Percentiles rank a stretch among this genome's conserved stretches.
phyloP scores from a whole-genome alignment of 106 monocot genomes.

The Triglochin maritima region DNA sequence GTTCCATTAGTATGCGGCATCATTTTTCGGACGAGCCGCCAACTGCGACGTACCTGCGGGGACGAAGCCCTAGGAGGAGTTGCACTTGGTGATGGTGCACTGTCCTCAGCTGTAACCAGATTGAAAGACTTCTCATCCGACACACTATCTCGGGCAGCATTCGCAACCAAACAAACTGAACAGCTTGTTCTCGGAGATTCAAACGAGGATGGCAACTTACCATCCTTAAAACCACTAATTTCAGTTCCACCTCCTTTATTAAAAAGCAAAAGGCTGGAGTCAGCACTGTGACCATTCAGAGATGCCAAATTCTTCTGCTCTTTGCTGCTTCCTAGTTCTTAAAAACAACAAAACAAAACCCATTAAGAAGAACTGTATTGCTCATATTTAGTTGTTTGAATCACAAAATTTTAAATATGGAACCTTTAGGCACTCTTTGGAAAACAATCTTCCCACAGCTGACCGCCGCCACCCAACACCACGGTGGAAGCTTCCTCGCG shows the following conservation, averaged over 20 bases:
- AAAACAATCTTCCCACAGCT: slow-evolving; percentile 53
- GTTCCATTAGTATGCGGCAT: slow-evolving; percentile 1
- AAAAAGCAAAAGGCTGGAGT: background rate
- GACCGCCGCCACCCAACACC: slow-evolving; percentile 43
- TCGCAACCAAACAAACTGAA: slow-evolving; percentile 4
- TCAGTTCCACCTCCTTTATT: background rate
- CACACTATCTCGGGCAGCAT: background rate
- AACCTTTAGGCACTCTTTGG: slow-evolving; percentile 23
- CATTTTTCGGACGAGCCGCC: slow-evolving; percentile 9
- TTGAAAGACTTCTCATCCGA: background rate
- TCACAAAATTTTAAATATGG: background rate
- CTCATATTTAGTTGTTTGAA: background rate
- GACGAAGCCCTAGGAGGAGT: background rate
- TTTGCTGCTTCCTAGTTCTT: background rate
- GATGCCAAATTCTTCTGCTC: background rate
- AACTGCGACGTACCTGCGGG: slow-evolving; percentile 10
- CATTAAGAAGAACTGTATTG: background rate
- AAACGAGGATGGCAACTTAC: background rate
- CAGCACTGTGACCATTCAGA: background rate
- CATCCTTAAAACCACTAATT: background rate
- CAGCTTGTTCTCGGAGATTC: slow-evolving; percentile 2
- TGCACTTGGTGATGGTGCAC: background rate
- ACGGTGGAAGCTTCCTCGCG: slow-evolving; percentile 34
- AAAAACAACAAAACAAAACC: background rate
- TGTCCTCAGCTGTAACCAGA: background rate